Evolutionary conservation across 306 rosid genomes (phyloP).

Genomic region (Neltuma alba): DNA sequence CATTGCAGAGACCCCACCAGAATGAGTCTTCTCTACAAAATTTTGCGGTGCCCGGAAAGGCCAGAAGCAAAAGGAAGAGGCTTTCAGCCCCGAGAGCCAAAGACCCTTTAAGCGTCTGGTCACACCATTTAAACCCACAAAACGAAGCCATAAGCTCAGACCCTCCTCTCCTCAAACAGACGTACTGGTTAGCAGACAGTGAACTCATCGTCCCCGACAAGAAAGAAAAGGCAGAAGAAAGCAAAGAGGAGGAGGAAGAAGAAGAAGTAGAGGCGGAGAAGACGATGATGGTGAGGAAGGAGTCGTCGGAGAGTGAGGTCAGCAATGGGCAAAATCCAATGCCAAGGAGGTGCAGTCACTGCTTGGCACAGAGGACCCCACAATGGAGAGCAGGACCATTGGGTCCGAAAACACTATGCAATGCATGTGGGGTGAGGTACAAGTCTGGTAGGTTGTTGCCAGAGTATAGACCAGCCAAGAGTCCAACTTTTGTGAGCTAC

Average conservation of each 20-base stretch:
- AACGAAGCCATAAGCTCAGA: slow-evolving; percentile 37
- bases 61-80: slow-evolving; percentile 67
- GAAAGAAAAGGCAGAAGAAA: slow-evolving; percentile 10
- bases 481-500: slow-evolving; percentile 45
- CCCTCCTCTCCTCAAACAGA: slow-evolving; percentile 63
- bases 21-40: slow-evolving; percentile 28
- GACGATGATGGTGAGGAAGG: slow-evolving; percentile 13
- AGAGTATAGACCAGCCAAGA: slow-evolving; percentile 51
- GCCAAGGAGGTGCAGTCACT: slow-evolving; percentile 52
- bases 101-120: slow-evolving; percentile 36
- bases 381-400: slow-evolving; percentile 49
- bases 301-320: slow-evolving; percentile 29
- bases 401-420: slow-evolving; percentile 47
- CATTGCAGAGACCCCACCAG: slow-evolving; percentile 33
- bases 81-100: slow-evolving; percentile 39
- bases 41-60: slow-evolving; percentile 55
- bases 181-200: slow-evolving; percentile 66
- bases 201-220: slow-evolving; percentile 51
- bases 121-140: slow-evolving; percentile 24
- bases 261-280: slow-evolving; percentile 14
- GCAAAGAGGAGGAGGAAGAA: slow-evolving; percentile 2
- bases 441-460: slow-evolving; percentile 51
- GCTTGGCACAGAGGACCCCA: slow-evolving; percentile 47
- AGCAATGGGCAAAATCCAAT: slow-evolving; percentile 36
- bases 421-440: slow-evolving; percentile 54